Evolutionary conservation across 2,329 filamentous ascomycete genomes (phyloP).

Genomic region (Leptographium procerum): DNA sequence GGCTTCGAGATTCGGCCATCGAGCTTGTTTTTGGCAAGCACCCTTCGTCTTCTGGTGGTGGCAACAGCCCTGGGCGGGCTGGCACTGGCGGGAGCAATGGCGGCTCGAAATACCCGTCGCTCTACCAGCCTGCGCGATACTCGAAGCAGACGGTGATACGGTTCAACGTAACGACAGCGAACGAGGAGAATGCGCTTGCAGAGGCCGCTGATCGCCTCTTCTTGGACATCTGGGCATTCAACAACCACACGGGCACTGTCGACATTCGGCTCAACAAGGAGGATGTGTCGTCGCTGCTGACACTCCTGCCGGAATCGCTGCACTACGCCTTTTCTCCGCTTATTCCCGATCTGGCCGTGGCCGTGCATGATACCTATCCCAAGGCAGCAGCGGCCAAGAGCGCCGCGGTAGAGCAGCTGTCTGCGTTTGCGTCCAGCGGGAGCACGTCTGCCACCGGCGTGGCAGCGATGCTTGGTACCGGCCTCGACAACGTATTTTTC

Average conservation of each 20-base stretch:
- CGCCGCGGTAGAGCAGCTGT: not conserved
- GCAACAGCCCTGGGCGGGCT: not conserved
- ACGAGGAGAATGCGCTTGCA: constrained; percentile 60
- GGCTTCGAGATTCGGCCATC: constrained; percentile 37
- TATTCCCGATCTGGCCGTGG: constrained; percentile 68
- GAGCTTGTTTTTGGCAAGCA: constrained; percentile 39
- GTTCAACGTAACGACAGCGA: constrained; percentile 62
- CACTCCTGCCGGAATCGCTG: constrained; percentile 64
- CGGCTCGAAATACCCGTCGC: constrained; percentile 13
- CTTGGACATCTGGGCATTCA: constrained; percentile 84
- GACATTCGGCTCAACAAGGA: constrained; percentile 72
- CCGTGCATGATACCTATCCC: constrained; percentile 67
- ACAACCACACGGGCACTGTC: constrained; percentile 54
- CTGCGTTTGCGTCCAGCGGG: constrained; percentile 6
- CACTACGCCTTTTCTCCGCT: constrained; percentile 61
- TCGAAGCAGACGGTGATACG: constrained; percentile 77
- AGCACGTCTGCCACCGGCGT: constrained; percentile 19
- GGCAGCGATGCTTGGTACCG: constrained; percentile 17
- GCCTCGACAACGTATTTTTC: constrained; percentile 72
- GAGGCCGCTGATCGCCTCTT: constrained; percentile 64
- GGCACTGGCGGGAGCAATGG: not conserved
- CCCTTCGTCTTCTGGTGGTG: constrained; percentile 14
- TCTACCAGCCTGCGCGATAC: constrained; percentile 35
- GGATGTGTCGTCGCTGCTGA: constrained; percentile 66
- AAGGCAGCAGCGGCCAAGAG: constrained; percentile 9